Base-by-base conservation (phyloP, 2,329 filamentous ascomycete species). In the Fusarium sp. region DNA sequence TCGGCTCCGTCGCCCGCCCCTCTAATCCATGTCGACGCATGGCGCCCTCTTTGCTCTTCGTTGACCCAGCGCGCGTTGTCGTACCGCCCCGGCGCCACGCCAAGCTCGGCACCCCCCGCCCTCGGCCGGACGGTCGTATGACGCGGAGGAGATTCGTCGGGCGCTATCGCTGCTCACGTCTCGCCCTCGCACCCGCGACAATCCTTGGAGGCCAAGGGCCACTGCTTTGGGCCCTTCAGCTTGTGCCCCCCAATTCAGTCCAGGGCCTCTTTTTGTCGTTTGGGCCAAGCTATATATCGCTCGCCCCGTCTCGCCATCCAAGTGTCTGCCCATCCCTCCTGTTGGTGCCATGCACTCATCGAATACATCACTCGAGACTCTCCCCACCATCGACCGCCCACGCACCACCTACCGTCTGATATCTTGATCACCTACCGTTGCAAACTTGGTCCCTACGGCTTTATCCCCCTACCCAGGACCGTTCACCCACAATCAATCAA, bases 301-400 rank as follows among this genome's bases (percentile, higher is more conserved):
- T 77, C 75, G 75, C 74, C 76, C 77, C 76, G 76, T 78, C 77
- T 78, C 75, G 65, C 76, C 76, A 78, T 78, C 70, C 71, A 69
- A 76, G 67, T 71, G 67, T 77, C 76, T 78, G 75, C 74, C 74
- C 76, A 78, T 78, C 67, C 68, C 52, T 75, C 58, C 69, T 59
- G 56, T 71, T 76, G 72, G 65, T 69, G 69, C 58, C 64, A 76
- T 76, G 71, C 67, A 74, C 75, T 71, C 68, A 72, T 71, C 65
- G 66, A 76, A 71, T 72, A 78, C 76, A 78, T 78, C 74, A 73
- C 73, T 73, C 69, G 69, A 77, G 65, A 71, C 75, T 74, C 75
- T 77, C 75, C 62, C 75, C 73, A 76, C 75, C 69, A 70, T 73
- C 65, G 65, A 71, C 74, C 62, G 39, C 65, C 56, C 57, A 73